A percentile compares a stretch with the other conserved stretches of the same genome.
phyloP scores from a whole-genome alignment of 2,329 filamentous ascomycete species.

The Colletotrichum gloeosporioides region DNA sequence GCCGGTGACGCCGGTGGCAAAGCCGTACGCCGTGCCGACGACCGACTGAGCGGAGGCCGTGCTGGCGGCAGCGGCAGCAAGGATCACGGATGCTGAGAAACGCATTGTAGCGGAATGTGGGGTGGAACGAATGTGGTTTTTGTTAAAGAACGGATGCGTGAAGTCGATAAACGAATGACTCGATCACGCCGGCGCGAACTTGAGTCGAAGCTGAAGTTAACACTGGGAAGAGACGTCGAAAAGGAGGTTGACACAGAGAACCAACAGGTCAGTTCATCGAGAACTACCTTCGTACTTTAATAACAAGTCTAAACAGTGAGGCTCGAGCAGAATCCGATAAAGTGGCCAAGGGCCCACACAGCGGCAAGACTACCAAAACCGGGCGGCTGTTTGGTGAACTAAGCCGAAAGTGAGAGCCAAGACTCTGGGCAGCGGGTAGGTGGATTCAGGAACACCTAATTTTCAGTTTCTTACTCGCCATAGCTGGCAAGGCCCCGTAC shows the following conservation, averaged over 20 bases:
- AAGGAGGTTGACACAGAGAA: background rate
- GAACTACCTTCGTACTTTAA: background rate
- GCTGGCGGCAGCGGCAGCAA: constrained; percentile 20
- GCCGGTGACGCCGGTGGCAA: constrained; percentile 50
- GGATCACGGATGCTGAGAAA: constrained; percentile 40
- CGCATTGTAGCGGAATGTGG: background rate
- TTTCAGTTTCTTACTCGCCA: background rate
- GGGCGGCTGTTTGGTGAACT: background rate
- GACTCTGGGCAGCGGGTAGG: background rate
- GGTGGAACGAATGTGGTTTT: background rate
- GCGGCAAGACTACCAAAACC: background rate
- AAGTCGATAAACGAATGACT: background rate
- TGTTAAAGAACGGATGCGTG: constrained; percentile 1
- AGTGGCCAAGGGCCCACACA: background rate
- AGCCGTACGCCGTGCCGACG: constrained; percentile 33
- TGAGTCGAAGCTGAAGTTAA: background rate
- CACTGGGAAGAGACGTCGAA: background rate
- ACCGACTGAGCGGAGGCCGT: constrained; percentile 29
- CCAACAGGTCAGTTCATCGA: background rate
- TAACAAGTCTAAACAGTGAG: background rate
- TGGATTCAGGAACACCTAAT: background rate
- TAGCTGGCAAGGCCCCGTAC: background rate
- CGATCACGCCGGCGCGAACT: background rate
- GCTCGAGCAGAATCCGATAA: background rate
- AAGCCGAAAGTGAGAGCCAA: background rate